These are phyloP conservation scores for Zoysia matrella DNA, from an alignment of 202 grass and related monocot species.

Conservation along the genomic window DNA sequence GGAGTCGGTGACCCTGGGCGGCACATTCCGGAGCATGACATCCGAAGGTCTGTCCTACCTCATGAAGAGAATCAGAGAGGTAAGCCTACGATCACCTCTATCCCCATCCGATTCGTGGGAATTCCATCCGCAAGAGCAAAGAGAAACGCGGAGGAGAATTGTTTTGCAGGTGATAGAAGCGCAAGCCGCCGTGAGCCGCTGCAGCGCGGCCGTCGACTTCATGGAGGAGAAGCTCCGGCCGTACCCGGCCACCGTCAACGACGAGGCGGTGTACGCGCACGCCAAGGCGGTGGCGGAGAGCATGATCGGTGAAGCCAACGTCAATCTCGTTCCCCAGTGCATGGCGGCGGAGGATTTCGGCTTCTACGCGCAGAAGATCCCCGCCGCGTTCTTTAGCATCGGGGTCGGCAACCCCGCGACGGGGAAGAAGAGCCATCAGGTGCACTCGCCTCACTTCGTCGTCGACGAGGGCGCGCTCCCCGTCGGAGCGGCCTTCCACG, in stretches of 20 bases:
- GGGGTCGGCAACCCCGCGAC: conserved; percentile 33
- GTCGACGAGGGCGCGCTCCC: conserved; percentile 64
- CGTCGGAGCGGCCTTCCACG: conserved; percentile 68
- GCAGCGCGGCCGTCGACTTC: conserved; percentile 65
- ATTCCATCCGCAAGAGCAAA: not conserved
- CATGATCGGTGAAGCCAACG: conserved; percentile 59
- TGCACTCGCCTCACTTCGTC: conserved; percentile 65
- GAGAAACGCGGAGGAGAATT: not conserved
- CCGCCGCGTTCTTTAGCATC: conserved; percentile 56
- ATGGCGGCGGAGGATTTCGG: conserved; percentile 83
- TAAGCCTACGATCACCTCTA: not conserved
- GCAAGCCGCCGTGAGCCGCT: conserved; percentile 61
- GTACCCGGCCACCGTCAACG: conserved; percentile 71
- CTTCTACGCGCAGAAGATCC: conserved; percentile 70
- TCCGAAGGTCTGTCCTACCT: conserved; percentile 59
- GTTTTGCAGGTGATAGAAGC: conserved; percentile 56
- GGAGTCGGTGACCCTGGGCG: conserved; percentile 60
- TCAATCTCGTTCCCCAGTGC: conserved; percentile 1
- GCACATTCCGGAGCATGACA: conserved; percentile 82
- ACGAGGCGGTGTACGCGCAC: conserved; percentile 59
- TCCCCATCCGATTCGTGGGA: not conserved
- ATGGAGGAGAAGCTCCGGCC: conserved; percentile 67
- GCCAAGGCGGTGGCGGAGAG: conserved; percentile 55
- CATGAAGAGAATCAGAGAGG: conserved; percentile 64
- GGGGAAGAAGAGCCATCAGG: not conserved